These are phyloP conservation scores for Leccinum subrobustum DNA, from an alignment of 1,284 basidiomycete species.

Conservation along the genomic window DNA sequence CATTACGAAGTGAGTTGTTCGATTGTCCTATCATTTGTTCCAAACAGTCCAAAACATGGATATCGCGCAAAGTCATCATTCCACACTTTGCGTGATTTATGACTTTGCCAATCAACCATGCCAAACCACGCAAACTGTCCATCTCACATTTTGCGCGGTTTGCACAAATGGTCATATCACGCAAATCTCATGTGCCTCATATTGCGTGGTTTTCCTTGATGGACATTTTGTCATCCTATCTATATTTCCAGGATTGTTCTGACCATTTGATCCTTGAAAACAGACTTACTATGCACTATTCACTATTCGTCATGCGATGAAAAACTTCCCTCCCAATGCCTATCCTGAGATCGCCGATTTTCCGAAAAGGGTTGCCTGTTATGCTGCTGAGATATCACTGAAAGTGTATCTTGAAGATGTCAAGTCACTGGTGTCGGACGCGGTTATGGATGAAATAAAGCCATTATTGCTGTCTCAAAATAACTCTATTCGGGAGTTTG, in stretches of 20 bases:
- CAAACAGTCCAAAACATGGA: too few relatives aligned
- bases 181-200: too few relatives aligned
- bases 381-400: not conserved
- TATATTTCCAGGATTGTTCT: not conserved
- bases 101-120: too few relatives aligned
- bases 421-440: not conserved
- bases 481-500: not conserved
- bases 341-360: not conserved
- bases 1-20: not conserved
- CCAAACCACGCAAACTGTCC: too few relatives aligned
- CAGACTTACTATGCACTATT: not conserved
- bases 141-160: too few relatives aligned
- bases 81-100: too few relatives aligned
- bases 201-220: too few relatives aligned
- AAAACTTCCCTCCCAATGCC: not conserved
- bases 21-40: too few relatives aligned
- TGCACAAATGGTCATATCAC: too few relatives aligned
- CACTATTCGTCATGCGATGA: not conserved
- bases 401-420: not conserved
- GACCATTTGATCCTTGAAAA: not conserved
- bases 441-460: not conserved
- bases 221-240: too few relatives aligned
- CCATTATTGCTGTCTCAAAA: not conserved
- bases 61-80: too few relatives aligned
- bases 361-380: not conserved